These are phyloP conservation scores for Picea abies DNA, from an alignment of 83 land plant genomes.

Conservation along the genomic window DNA sequence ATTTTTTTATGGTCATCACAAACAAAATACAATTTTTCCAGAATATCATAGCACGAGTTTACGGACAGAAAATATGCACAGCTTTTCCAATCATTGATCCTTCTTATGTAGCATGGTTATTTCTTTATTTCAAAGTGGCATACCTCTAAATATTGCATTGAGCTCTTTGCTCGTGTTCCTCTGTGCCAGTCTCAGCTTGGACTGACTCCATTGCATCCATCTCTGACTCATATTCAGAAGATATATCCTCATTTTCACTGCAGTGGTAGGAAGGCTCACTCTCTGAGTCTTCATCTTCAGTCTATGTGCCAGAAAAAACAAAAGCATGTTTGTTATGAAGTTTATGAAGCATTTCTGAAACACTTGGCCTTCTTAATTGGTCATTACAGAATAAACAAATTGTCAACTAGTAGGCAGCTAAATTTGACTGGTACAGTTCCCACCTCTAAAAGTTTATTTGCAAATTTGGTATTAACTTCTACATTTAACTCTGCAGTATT, in stretches of 20 bases:
- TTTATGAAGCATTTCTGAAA: not conserved
- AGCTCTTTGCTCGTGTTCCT: not conserved
- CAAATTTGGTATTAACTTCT: not conserved
- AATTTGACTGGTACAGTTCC: not conserved
- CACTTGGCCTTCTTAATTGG: not conserved
- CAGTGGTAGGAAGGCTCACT: not conserved
- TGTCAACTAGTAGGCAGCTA: not conserved
- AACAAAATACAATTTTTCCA: not conserved
- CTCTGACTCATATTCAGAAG: conserved; percentile 12
- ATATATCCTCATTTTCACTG: conserved; percentile 12
- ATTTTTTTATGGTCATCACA: not conserved
- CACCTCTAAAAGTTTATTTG: not conserved
- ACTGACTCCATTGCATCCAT: not conserved
- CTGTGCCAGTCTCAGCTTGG: not conserved
- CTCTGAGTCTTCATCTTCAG: not conserved
- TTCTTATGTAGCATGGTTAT: not conserved
- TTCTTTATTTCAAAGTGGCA: not conserved
- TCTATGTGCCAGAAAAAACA: not conserved
- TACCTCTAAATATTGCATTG: conserved; percentile 4
- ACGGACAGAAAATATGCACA: not conserved
- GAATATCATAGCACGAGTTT: not conserved
- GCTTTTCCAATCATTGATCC: not conserved
- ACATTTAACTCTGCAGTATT: not conserved
- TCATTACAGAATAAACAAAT: not conserved
- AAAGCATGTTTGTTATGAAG: not conserved